Base-by-base conservation (phyloP, 768 basidiomycete species). In the Lentinula edodes region DNA sequence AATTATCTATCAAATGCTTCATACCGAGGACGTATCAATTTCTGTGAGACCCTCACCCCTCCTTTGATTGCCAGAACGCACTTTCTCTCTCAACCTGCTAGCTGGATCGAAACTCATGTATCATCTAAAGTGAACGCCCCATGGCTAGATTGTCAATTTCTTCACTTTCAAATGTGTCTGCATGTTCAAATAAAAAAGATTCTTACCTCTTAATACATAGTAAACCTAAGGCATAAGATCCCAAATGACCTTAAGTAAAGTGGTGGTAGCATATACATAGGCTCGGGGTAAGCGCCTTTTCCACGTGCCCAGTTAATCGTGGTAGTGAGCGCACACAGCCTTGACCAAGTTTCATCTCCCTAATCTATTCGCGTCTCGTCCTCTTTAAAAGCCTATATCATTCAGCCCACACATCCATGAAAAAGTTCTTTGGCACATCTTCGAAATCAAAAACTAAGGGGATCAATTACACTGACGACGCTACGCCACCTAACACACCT, bases 391-490 rank as follows among this genome's bases (percentile, higher is more conserved):
- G 4, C 12, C 16, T 53, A 10, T 52, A 15, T 59, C 53, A 50
- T 39, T 34, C 32, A 50, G 23, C 23, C 41, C 12, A 23, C 41
- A 16, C 34, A 58, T 38, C 58, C 45, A 83, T 82, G 80, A 82
- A 79, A 70, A 81, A 76, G 71, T 72, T 82, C 57, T 83, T 82
- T 53, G 72, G 72, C 13, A 82, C 68, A 82, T 77, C 53, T 63
- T 66, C 52, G 80, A 78, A 64, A 58, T 68, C 10, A 61, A 74
- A 8, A 76, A 71, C 59, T 66, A 70, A 20, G 13, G 42, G 43
- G 18, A 20, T 41, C 45, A 41, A 39, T 52, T 34, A 52, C 16
- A 41, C 23, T 41, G 55, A 56, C 8, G 55, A 56, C 13, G 10
- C 55, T 13, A 56, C 55, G 20, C 55, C 55, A 43, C 55, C 55